Conservation (phyloP, 2,329 filamentous ascomycete species). For the Scleromitrula shiraiana region DNA sequence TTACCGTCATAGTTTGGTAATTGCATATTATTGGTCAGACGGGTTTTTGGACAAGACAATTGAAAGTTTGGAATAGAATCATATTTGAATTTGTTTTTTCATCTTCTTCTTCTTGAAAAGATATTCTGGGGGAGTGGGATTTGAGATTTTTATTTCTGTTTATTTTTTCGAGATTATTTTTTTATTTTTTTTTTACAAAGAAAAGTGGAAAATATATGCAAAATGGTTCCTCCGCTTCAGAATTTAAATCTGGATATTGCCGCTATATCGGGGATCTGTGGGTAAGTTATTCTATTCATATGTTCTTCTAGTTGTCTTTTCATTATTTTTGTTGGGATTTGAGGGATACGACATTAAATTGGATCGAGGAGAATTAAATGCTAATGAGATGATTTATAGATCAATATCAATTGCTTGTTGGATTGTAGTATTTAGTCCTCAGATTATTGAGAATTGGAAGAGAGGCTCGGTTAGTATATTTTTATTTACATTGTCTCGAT, state of each 20-base stretch:
- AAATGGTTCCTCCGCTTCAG: slow-evolving; percentile 41
- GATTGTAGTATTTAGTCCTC: slow-evolving; percentile 95
- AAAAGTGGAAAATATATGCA: background rate
- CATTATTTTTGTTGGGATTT: background rate
- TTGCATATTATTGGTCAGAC: no score
- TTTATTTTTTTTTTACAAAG: background rate
- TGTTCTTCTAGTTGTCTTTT: no score
- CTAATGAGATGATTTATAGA: slow-evolving; percentile 37
- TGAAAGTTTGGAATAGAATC: background rate
- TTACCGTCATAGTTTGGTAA: no score
- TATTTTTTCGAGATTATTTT: background rate
- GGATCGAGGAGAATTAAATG: background rate
- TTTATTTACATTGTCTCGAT: background rate
- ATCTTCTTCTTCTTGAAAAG: no score
- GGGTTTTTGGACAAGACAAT: no score
- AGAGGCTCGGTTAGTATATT: slow-evolving; percentile 46
- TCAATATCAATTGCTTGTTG: slow-evolving; percentile 92
- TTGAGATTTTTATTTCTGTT: background rate
- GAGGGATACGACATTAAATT: background rate
- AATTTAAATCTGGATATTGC: slow-evolving; percentile 70
- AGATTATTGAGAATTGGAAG: slow-evolving; percentile 92
- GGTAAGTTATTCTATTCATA: slow-evolving; percentile 41
- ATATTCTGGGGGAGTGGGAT: no score
- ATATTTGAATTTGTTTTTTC: background rate
- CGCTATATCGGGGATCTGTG: slow-evolving; percentile 86